A percentile compares a stretch with the other conserved stretches of the same genome.
Evolutionary conservation across 768 basidiomycete genomes (phyloP).

Genomic region (Lactarius sp.): DNA sequence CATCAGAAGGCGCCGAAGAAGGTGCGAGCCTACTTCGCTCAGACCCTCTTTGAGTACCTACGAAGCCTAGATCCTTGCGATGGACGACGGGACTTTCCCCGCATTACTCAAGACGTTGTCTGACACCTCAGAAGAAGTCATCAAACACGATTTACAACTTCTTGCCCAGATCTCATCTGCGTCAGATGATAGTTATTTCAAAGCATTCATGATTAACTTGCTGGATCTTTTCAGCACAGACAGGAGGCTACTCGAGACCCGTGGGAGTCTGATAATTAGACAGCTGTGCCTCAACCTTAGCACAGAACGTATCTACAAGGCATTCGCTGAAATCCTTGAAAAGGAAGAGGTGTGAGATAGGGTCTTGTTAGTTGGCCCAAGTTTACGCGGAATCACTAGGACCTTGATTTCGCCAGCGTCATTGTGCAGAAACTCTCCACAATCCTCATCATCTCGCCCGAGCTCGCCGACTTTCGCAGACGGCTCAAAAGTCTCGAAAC

Average conservation of each 20-base stretch:
- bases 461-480: constrained; percentile 91
- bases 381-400: constrained; percentile 41
- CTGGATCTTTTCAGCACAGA: constrained; percentile 95
- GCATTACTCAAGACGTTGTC: constrained; percentile 93
- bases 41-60: background rate
- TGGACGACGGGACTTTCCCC: constrained; percentile 97
- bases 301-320: constrained; percentile 91
- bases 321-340: constrained; percentile 95
- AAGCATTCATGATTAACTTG: constrained; percentile 91
- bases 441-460: constrained; percentile 93
- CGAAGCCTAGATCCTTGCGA: constrained; percentile 70
- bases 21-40: constrained; percentile 38
- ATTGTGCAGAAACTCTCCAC: constrained; percentile 97
- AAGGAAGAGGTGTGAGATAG: constrained; percentile 78
- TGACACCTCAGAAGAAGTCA: constrained; percentile 95
- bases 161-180: constrained; percentile 95
- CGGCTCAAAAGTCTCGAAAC: constrained; percentile 91
- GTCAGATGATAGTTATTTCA: constrained; percentile 95
- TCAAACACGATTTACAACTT: constrained; percentile 93
- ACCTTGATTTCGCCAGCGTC: constrained; percentile 94
- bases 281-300: constrained; percentile 92
- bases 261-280: constrained; percentile 93
- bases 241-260: constrained; percentile 77
- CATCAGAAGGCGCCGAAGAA: constrained; percentile 97
- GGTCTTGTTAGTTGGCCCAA: background rate